Evolutionary conservation across 768 basidiomycete genomes (phyloP).

Genomic region (Amanita brunnescens): DNA sequence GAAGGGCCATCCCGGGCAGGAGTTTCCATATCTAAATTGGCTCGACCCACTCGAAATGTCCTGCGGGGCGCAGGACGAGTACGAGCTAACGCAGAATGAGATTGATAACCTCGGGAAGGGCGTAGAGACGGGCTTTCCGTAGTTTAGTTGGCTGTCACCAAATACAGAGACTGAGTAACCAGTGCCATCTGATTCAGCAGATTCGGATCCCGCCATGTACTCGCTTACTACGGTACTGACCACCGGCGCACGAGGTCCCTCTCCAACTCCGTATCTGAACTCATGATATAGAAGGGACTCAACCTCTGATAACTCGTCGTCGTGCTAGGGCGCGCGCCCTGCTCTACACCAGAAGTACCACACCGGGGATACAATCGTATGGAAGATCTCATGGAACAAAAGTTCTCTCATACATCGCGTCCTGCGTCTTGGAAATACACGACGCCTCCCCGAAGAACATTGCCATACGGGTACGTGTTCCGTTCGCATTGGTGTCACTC

Average conservation of each 20-base stretch:
- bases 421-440: slow-evolving; percentile 86
- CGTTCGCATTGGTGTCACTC: too few species aligned
- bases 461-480: not conserved
- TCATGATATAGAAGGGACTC: slow-evolving; percentile 99
- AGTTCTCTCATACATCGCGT: slow-evolving; percentile 97
- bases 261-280: slow-evolving; percentile 79
- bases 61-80: too few species aligned
- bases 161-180: too few species aligned
- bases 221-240: slow-evolving; percentile 3
- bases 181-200: too few species aligned
- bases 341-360: slow-evolving; percentile 57
- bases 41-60: too few species aligned
- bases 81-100: too few species aligned
- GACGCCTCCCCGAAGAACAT: slow-evolving; percentile 37
- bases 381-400: slow-evolving; percentile 86
- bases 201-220: slow-evolving; percentile 69
- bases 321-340: slow-evolving; percentile 80
- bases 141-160: too few species aligned
- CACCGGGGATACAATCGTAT: slow-evolving; percentile 96
- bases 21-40: too few species aligned
- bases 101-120: too few species aligned
- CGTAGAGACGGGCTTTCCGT: too few species aligned
- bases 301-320: slow-evolving; percentile 94
- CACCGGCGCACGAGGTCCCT: slow-evolving; percentile 47
- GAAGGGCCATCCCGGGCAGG: too few species aligned